phyloP scores from a whole-genome alignment of 1,284 basidiomycete genomes.

The Cutaneotrichosporon sp. region DNA sequence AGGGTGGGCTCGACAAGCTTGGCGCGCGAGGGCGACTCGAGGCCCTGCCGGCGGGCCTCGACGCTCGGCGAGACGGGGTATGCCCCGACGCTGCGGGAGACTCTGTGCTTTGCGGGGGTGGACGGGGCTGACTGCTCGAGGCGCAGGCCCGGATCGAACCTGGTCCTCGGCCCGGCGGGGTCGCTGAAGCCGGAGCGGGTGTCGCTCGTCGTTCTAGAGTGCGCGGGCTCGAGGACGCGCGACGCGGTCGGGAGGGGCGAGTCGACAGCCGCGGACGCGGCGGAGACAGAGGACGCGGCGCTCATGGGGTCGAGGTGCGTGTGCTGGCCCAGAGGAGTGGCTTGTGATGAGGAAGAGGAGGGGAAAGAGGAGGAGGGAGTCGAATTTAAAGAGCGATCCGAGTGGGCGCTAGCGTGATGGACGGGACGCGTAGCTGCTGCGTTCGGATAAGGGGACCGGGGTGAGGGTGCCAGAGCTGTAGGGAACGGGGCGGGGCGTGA shows the following conservation, averaged over 20 bases:
- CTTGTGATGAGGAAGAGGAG: background rate
- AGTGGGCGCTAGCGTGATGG: background rate
- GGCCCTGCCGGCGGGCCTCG: background rate
- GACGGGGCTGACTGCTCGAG: background rate
- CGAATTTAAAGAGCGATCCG: background rate
- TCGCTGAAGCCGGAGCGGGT: background rate
- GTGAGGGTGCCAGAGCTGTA: background rate
- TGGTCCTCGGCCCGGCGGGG: background rate
- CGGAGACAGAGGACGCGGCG: background rate
- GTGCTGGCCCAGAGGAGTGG: background rate
- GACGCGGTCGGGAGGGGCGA: background rate
- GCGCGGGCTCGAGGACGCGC: background rate
- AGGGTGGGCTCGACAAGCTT: slow-evolving; percentile 12
- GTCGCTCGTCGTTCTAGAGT: background rate
- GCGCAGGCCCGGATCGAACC: background rate
- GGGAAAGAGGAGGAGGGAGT: background rate
- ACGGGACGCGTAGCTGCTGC: background rate
- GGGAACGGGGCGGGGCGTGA: background rate
- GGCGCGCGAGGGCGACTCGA: slow-evolving; percentile 1
- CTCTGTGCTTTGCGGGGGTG: slow-evolving; percentile 11
- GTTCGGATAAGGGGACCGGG: background rate
- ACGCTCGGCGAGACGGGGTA: slow-evolving; percentile 11
- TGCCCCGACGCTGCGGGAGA: slow-evolving; percentile 7
- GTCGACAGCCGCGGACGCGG: background rate
- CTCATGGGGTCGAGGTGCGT: background rate